A percentile compares a stretch with the other conserved stretches of the same genome.
phyloP scores from a whole-genome alignment of 257 asterid genomes.

The Echites panduratus region DNA sequence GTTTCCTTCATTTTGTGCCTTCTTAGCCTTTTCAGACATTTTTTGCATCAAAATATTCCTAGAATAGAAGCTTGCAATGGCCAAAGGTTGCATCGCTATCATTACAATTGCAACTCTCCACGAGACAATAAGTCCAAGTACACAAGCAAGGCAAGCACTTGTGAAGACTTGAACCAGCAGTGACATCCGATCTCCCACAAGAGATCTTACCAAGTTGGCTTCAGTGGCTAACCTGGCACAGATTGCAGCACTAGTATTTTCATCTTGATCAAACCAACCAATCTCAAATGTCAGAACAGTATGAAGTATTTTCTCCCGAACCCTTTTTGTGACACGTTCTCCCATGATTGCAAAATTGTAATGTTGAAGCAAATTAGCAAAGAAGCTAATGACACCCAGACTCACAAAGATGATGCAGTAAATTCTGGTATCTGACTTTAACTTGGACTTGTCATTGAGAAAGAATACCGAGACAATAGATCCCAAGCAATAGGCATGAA shows the following conservation, averaged over 20 bases:
- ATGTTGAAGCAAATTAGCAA: slow-evolving; percentile 58
- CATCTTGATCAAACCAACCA: slow-evolving; percentile 67
- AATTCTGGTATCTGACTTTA: slow-evolving; percentile 36
- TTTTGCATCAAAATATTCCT: slow-evolving; percentile 47
- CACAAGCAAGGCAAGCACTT: slow-evolving; percentile 49
- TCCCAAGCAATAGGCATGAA: slow-evolving; percentile 58
- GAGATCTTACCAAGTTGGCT: slow-evolving; percentile 51
- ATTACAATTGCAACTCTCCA: slow-evolving; percentile 73
- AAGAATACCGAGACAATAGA: slow-evolving; percentile 53
- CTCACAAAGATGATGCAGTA: slow-evolving; percentile 35
- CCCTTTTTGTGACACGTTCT: slow-evolving; percentile 52
- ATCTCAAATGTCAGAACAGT: slow-evolving; percentile 56
- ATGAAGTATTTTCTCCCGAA: slow-evolving; percentile 44
- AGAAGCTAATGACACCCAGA: slow-evolving; percentile 42
- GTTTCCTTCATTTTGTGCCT: slow-evolving; percentile 64
- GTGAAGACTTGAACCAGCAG: slow-evolving; percentile 51
- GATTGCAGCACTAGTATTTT: slow-evolving; percentile 52
- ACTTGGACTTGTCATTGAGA: slow-evolving; percentile 21
- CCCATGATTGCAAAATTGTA: slow-evolving; percentile 68
- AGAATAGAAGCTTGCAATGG: slow-evolving; percentile 52
- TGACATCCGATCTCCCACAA: slow-evolving; percentile 60
- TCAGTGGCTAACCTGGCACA: slow-evolving; percentile 56
- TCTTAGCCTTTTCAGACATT: slow-evolving; percentile 49
- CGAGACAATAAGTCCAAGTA: slow-evolving; percentile 42
- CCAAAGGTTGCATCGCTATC: slow-evolving; percentile 58